Base-by-base conservation (phyloP, 352 stramenopile species). In the Phytopythium ostracodes region DNA sequence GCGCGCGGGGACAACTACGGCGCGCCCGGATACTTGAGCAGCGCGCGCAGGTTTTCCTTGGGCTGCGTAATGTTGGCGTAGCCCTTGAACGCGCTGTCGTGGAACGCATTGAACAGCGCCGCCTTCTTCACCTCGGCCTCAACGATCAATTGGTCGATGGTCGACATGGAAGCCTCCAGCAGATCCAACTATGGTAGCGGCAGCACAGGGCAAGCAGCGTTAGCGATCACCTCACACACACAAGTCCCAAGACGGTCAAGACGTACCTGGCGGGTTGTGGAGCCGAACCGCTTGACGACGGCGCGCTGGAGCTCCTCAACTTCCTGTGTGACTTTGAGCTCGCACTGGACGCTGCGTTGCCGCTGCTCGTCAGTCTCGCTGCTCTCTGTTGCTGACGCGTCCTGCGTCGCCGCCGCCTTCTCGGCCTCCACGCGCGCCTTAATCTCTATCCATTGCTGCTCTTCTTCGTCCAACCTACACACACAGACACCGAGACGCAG, bases 81-180 rank as follows among this genome's bases (percentile, higher is more conserved):
- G 52, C 79, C 82, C 66, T 89, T 88, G 66, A 94, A 94, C 27
- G 79, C 82, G 55, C 77, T 86, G 57, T 77, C 76, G 61, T 91
- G 81, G 70, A 89, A 92, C n/a, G 81, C 70, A 15, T 72, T 64
- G 60, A 94, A 94, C 2, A 94, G 64, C 53, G 76, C 66, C 1
- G 76, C 65, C 56, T 89, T 89, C 67, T 87, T 82, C 54, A 79
- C 86, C 67, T 91, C 82, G 17, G 79, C 73, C 65, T 89, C 73
- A 42, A 91, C 60, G 25, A 87, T 76, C 53, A 89, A 72, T 31
- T 78, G 76, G 56, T 89, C 81, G 33, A 88, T 71, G 5, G 73
- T 82, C 53, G 73, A 50, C 75, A 89, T 86, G n/a, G 82, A 89
- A 31, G 77, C 75, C 29, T 88, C 72, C 31, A 89, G 60, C 38